Evolutionary conservation across 345 rosid species (phyloP).

Genomic region (Heritiera littoralis): DNA sequence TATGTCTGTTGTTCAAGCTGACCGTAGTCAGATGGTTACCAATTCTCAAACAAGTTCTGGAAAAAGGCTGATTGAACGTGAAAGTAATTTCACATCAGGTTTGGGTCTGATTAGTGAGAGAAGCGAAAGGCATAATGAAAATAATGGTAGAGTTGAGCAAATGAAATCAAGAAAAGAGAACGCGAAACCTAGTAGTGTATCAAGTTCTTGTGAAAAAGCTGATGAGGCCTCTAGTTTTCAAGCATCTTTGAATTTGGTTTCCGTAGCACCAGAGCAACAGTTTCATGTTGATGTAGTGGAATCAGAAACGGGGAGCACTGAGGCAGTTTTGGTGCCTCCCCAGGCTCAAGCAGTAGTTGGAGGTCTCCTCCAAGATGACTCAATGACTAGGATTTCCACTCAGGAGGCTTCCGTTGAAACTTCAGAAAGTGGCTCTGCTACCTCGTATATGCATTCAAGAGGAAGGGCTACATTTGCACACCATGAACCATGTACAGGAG

Average conservation of each 20-base stretch:
- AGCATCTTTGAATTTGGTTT: conserved; percentile 41
- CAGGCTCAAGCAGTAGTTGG: conserved; percentile 50
- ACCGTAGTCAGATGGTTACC: conserved; percentile 32
- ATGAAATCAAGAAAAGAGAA: conserved; percentile 36
- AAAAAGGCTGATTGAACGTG: conserved; percentile 47
- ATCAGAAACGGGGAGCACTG: conserved; percentile 44
- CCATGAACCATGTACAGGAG: conserved; percentile 31
- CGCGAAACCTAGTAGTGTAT: conserved; percentile 27
- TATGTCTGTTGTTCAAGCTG: conserved; percentile 39
- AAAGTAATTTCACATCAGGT: conserved; percentile 32
- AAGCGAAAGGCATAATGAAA: conserved; percentile 31
- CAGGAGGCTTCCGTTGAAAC: conserved; percentile 43
- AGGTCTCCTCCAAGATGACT: conserved; percentile 35
- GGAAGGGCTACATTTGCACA: conserved; percentile 32
- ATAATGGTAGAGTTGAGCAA: conserved; percentile 35
- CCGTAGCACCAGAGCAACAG: conserved; percentile 36
- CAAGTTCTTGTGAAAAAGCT: conserved; percentile 38
- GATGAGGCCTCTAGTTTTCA: conserved; percentile 41
- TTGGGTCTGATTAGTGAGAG: conserved; percentile 35
- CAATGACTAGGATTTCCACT: conserved; percentile 28
- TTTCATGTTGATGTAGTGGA: conserved; percentile 32
- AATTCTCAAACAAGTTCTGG: conserved; percentile 47
- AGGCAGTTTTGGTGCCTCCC: conserved; percentile 53
- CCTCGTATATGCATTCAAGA: conserved; percentile 34
- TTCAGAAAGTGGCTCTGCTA: conserved; percentile 48